Percentiles rank a stretch among this genome's conserved stretches.
These are phyloP conservation scores for Ceratobasidium sp. DNA, from an alignment of 1,284 basidiomycete genomes.

Conservation along the genomic window DNA sequence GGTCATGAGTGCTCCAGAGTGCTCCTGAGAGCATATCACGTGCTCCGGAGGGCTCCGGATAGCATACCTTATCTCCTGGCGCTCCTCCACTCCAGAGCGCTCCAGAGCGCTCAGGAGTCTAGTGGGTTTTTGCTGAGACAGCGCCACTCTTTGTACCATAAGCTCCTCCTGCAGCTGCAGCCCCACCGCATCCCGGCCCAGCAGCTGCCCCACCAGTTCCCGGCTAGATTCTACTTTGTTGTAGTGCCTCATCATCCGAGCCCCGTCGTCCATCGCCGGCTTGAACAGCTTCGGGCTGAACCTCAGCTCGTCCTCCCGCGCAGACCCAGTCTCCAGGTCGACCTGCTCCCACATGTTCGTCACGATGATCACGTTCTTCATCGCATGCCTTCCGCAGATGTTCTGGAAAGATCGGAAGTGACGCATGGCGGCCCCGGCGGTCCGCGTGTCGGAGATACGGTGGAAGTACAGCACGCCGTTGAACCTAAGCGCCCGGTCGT, in stretches of 20 bases:
- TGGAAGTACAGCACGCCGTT: conserved; percentile 29
- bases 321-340: not conserved
- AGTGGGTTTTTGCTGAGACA: too few species aligned
- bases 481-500: not conserved
- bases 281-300: not conserved
- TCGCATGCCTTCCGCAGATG: conserved; percentile 8
- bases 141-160: too few species aligned
- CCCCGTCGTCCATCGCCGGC: not conserved
- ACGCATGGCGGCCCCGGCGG: not conserved
- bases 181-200: too few species aligned
- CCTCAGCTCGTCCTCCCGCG: conserved; percentile 12
- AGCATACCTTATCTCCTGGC: too few species aligned
- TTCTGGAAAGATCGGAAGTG: not conserved
- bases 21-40: too few species aligned
- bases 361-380: conserved; percentile 10
- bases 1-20: too few species aligned
- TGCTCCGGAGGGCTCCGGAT: too few species aligned
- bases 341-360: conserved; percentile 30
- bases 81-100: too few species aligned
- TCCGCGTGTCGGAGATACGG: conserved; percentile 25
- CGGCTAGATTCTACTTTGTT: too few species aligned
- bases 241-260: not conserved
- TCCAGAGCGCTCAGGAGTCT: too few species aligned
- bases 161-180: too few species aligned
- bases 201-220: too few species aligned